Evolutionary conservation across 805 yeast species (phyloP).

Genomic region (Sungouiella blattae): DNA sequence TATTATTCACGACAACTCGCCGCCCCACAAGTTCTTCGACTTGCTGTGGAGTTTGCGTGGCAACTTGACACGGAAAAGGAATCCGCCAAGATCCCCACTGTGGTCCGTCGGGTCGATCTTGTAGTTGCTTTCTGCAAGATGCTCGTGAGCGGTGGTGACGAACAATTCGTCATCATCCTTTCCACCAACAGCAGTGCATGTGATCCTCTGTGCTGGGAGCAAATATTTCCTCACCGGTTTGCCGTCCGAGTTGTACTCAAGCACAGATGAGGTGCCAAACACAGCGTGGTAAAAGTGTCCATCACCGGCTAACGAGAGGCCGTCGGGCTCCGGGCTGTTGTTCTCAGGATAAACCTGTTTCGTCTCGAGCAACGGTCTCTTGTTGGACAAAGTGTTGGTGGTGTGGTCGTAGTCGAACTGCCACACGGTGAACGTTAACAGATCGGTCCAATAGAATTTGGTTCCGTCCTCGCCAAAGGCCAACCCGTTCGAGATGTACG

Average conservation of each 20-base stretch:
- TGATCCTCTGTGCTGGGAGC: conserved; percentile 59
- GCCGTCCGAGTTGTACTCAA: conserved; percentile 51
- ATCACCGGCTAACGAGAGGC: conserved; percentile 55
- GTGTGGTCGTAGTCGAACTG: conserved; percentile 34
- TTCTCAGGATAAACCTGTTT: conserved; percentile 13
- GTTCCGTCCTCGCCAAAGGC: conserved; percentile 29
- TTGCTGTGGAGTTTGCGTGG: conserved; percentile 26
- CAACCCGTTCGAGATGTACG: conserved; percentile 65
- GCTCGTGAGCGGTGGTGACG: conserved; percentile 57
- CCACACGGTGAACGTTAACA: conserved; percentile 33
- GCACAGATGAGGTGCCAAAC: conserved; percentile 57
- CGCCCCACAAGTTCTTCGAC: conserved; percentile 29
- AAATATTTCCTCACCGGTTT: conserved; percentile 45
- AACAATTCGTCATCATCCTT: conserved; percentile 51
- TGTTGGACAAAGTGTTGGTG: conserved; percentile 27
- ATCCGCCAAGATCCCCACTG: conserved; percentile 58
- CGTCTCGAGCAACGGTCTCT: conserved; percentile 19
- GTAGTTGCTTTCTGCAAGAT: conserved; percentile 34
- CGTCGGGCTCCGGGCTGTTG: conserved; percentile 69
- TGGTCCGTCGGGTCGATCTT: conserved; percentile 20
- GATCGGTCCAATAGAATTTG: conserved; percentile 40
- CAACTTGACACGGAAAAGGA: conserved; percentile 46
- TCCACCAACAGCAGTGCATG: conserved; percentile 66
- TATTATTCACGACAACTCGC: conserved; percentile 7
- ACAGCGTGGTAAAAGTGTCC: conserved; percentile 64